Evolutionary conservation across 2,329 filamentous ascomycete genomes (phyloP).

Genomic region (Rhynchosporium graminicola): DNA sequence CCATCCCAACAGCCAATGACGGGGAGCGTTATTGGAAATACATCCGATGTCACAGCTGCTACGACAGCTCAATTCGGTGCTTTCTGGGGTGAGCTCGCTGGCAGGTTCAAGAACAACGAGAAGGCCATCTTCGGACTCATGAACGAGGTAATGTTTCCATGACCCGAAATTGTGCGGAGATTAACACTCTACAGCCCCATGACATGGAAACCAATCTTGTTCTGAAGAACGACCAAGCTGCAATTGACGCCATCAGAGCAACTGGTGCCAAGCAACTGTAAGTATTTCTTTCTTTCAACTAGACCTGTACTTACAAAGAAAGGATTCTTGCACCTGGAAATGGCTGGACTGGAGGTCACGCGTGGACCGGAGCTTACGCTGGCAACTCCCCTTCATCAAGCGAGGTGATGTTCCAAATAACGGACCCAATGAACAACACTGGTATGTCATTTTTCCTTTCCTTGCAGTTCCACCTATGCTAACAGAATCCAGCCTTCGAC

Average conservation of each 20-base stretch:
- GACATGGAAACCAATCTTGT: slow-evolving; percentile 50
- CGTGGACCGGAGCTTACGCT: slow-evolving; percentile 45
- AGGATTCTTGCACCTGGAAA: slow-evolving; percentile 51
- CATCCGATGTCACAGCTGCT: slow-evolving; percentile 46
- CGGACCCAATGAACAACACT: slow-evolving; percentile 50
- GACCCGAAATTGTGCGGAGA: background rate
- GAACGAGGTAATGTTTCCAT: slow-evolving; percentile 38
- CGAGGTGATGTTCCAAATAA: slow-evolving; percentile 45
- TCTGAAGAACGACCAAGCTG: slow-evolving; percentile 50
- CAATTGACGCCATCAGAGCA: slow-evolving; percentile 48
- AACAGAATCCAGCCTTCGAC: slow-evolving; percentile 44
- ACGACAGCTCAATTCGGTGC: slow-evolving; percentile 50
- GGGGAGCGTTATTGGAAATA: slow-evolving; percentile 52
- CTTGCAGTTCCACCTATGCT: background rate
- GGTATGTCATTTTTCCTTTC: slow-evolving; percentile 15
- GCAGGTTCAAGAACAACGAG: slow-evolving; percentile 48
- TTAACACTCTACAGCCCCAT: slow-evolving; percentile 44
- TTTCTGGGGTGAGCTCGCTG: slow-evolving; percentile 52
- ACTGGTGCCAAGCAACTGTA: slow-evolving; percentile 47
- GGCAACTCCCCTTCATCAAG: slow-evolving; percentile 44
- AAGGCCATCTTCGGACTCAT: slow-evolving; percentile 54
- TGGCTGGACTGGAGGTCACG: slow-evolving; percentile 51
- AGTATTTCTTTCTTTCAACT: background rate
- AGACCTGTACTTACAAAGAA: background rate
- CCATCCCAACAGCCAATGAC: slow-evolving; percentile 50